Evolutionary conservation across 352 stramenopile species (phyloP), one percentile per base, ranked within the genome.

Genomic region (Phytophthora chlamydospora): DNA sequence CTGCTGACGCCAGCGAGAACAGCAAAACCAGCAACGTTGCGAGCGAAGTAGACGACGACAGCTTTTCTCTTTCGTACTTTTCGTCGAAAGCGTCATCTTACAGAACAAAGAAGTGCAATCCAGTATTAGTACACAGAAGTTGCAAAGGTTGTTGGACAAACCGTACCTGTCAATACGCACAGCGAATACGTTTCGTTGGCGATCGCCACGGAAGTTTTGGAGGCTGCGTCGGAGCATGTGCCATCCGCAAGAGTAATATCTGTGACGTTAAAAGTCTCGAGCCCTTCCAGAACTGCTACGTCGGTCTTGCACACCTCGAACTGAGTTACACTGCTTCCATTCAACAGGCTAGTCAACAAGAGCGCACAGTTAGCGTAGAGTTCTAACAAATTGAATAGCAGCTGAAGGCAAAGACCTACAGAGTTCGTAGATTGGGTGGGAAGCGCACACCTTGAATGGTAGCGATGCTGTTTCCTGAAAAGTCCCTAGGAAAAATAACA

Each of bases 271-370:
- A 78, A 73, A 11, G 16, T 39, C 10, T 68, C 61, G 6, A 78
- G 40, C n/a, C 16, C 50, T 17, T 67, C 43, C n/a, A 78, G 34
- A 17, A 75, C 57, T 6, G 43, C n/a, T 31, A 75, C 49, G 24
- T 78, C 65, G 8, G 65, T 55, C 42, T 69, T 63, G 36, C 69
- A 65, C 27, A 78, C 60, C 36, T 75, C 69, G 34, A 78, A 69
- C 3, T 68, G 34, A 0, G 60, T 65, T 19, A 78, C 42, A n/a
- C 12, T 69, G 36, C 65, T 74, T 13, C 61, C 66, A 35, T 71
- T 74, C 11, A 78, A 38, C 6, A 72, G 46, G 4, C 69, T 78
- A 33, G 5, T 24, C n/a, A 44, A 13, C 12, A 24, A 43, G 16
- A 29, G 6, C 2, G 8, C 24, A 45, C 4, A 9, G 13, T 57